Conservation (phyloP, 306 rosid species). For the Astragalus membranaceus region DNA sequence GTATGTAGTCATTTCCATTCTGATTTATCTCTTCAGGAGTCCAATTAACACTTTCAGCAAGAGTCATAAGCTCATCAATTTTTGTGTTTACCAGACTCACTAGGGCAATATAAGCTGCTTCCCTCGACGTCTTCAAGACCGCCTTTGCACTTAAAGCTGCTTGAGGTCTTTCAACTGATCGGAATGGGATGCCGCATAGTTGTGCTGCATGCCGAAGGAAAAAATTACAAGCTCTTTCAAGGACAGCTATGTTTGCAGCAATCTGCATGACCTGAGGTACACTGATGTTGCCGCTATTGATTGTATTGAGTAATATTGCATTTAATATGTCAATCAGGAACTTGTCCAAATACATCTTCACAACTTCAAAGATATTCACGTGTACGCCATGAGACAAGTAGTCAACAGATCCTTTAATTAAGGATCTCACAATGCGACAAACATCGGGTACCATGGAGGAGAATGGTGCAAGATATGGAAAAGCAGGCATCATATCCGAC, state of each 20-base stretch:
- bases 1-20: conserved; percentile 61
- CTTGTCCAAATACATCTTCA: conserved; percentile 66
- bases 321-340: conserved; percentile 65
- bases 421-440: conserved; percentile 83
- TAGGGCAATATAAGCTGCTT: conserved; percentile 64
- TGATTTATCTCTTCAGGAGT: conserved; percentile 63
- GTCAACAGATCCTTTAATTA: conserved; percentile 87
- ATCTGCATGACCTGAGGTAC: conserved; percentile 93
- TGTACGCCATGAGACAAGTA: conserved; percentile 58
- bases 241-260: conserved; percentile 71
- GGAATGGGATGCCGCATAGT: conserved; percentile 64
- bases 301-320: conserved; percentile 54
- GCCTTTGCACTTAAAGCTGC: conserved; percentile 65
- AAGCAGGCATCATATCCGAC: conserved; percentile 76
- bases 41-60: conserved; percentile 56
- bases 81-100: conserved; percentile 55
- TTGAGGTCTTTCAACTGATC: conserved; percentile 66
- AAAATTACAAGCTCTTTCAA: conserved; percentile 86
- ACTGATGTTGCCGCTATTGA: conserved; percentile 48
- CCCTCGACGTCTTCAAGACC: conserved; percentile 68
- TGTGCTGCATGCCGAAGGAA: conserved; percentile 71
- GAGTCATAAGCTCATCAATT: conserved; percentile 65
- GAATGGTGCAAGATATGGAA: conserved; percentile 82
- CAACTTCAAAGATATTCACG: conserved; percentile 45
- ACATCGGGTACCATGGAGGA: conserved; percentile 82